These are phyloP conservation scores for Evernia prunastri DNA, from an alignment of 495 filamentous ascomycete genomes.

Conservation along the genomic window DNA sequence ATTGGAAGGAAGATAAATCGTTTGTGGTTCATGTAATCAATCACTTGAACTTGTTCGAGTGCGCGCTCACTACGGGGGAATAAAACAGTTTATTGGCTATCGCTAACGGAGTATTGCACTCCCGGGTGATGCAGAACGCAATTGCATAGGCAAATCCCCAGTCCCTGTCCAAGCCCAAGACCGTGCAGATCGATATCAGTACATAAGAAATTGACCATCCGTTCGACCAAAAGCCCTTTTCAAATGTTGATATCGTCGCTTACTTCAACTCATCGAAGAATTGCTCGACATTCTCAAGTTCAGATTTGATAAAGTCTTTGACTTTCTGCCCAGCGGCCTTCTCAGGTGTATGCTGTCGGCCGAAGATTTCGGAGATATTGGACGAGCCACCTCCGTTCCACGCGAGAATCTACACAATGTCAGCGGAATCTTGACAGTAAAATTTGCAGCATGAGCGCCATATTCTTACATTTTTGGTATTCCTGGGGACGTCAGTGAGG, in stretches of 20 bases:
- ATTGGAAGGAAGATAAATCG: no score
- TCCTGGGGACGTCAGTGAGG: conserved; percentile 74
- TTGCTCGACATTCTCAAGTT: conserved; percentile 36
- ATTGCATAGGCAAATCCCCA: conserved; percentile 6
- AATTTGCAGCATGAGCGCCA: conserved; percentile 5
- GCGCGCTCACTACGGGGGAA: no score
- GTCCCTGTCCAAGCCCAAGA: conserved; percentile 4
- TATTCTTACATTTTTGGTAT: conserved; percentile 68
- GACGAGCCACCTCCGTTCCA: conserved; percentile 96
- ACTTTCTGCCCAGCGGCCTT: conserved; percentile 45
- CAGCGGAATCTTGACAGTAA: conserved; percentile 26
- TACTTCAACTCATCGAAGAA: conserved; percentile 33
- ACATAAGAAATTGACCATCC: conserved; percentile 8
- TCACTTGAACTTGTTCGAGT: not conserved
- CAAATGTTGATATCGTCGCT: not conserved
- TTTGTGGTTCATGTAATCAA: no score
- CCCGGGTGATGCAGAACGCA: not conserved
- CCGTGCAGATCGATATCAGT: not conserved
- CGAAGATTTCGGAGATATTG: conserved; percentile 83
- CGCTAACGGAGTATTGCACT: conserved; percentile 1
- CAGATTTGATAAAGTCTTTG: conserved; percentile 45
- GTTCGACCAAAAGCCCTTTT: not conserved
- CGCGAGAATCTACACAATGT: conserved; percentile 65
- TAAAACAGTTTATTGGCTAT: conserved; percentile 3
- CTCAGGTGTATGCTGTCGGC: conserved; percentile 27